Base-by-base conservation (phyloP, 2,329 filamentous ascomycete species). In the Malbranchea zuffiana region DNA sequence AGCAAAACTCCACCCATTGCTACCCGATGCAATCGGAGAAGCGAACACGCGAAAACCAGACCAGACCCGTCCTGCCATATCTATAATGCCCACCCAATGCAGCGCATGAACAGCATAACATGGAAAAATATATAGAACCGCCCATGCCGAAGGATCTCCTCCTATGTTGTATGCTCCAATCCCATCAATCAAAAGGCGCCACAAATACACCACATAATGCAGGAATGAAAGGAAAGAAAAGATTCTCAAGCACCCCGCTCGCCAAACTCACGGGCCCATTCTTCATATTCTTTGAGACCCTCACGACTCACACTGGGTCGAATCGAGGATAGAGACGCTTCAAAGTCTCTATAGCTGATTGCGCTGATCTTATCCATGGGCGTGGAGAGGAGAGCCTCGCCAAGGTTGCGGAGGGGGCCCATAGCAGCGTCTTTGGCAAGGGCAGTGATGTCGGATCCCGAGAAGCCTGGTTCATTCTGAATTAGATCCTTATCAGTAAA, bases 381-480 rank as follows among this genome's bases (percentile, higher is more conserved):
- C 70, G 92, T 96, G 47, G 83, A 78, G 21, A 98, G 68, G 19
- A 98, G 65, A 26, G 82, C 84, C 56, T 96, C 90, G 17, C 90
- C 90, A 2, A 96, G 67, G 36, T 85, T 88, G 20, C 90, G 75
- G 8, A 98, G 66, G 0, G 90, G 90, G 0, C 90, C 88, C 90
- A 98, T 98, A 2, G 90, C 90, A 6, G 90, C 90, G 55, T 98
- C 90, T 61, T 98, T 98, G 5, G 90, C 90, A 6, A 98, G 68
- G 1, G 90, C 87, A 15, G 90, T 96, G 47, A 98, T 94, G 53
- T 98, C 90, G 2, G 86, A 94, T 29, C 90, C 90, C 6, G 86
- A 95, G 62, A 94, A 98, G n/a, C 86, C 87, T 95, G 47, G 13
- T n/a, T 4, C 5, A 19, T 35, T 20, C 17, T 16, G 16, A 18